Conservation (phyloP, 1,284 basidiomycete genomes). For the Thecaphora thlaspeos region DNA sequence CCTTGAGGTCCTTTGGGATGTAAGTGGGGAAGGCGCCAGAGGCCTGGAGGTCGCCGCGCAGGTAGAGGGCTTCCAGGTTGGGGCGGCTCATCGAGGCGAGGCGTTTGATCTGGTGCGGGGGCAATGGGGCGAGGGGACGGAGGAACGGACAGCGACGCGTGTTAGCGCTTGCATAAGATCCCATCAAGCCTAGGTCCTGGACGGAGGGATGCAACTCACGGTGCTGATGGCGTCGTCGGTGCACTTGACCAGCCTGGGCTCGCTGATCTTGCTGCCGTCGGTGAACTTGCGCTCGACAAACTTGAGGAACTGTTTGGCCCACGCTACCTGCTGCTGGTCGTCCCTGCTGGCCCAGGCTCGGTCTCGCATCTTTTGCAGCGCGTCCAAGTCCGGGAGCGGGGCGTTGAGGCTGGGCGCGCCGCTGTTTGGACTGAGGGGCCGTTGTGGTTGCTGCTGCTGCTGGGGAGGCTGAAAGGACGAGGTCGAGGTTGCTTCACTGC, state of each 20-base stretch:
- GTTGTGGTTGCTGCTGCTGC: neutral
- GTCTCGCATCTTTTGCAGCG: slow-evolving; percentile 38
- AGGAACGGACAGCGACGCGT: neutral
- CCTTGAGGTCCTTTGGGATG: slow-evolving; percentile 67
- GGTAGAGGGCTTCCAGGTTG: slow-evolving; percentile 72
- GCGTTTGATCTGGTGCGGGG: slow-evolving; percentile 24
- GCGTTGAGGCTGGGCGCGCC: slow-evolving; percentile 29
- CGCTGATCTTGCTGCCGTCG: slow-evolving; percentile 61
- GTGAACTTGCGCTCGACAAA: slow-evolving; percentile 65
- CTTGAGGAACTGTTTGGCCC: slow-evolving; percentile 76
- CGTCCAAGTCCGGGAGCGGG: slow-evolving; percentile 44
- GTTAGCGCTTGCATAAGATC: neutral
- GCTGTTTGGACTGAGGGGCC: neutral
- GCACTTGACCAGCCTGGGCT: slow-evolving; percentile 67
- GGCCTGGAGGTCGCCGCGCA: slow-evolving; percentile 70
- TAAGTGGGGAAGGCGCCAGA: slow-evolving; percentile 64
- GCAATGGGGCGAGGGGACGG: neutral
- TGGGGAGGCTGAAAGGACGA: slow-evolving; percentile 1
- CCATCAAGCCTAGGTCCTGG: neutral
- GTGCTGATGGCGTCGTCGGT: slow-evolving; percentile 64
- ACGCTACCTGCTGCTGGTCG: slow-evolving; percentile 67
- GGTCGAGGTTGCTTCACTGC: slow-evolving; percentile 5
- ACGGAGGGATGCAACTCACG: slow-evolving; percentile 1
- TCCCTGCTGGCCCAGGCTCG: slow-evolving; percentile 58
- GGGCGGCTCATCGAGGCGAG: slow-evolving; percentile 55